These are phyloP conservation scores for Boeremia exigua DNA, from an alignment of 2,329 filamentous ascomycete species.

Conservation along the genomic window DNA sequence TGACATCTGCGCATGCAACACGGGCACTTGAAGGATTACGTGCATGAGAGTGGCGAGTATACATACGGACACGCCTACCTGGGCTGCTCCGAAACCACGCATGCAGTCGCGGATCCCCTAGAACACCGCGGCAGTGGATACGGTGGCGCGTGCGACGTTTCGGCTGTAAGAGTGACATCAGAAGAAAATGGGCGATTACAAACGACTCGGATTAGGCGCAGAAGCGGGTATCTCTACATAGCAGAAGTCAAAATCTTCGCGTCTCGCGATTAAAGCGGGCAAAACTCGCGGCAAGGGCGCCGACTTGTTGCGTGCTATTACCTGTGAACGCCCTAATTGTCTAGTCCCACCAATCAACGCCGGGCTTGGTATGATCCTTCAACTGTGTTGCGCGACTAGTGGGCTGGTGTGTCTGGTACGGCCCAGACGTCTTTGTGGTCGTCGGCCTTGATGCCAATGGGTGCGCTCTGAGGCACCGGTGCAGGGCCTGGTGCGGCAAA, in stretches of 20 bases:
- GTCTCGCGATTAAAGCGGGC: not conserved
- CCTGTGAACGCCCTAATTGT: slow-evolving; percentile 1
- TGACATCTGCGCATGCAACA: slow-evolving; percentile 1
- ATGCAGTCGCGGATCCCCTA: too few relatives aligned
- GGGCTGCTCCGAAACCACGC: too few relatives aligned
- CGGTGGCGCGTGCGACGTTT: not conserved
- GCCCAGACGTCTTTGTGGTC: slow-evolving; percentile 50
- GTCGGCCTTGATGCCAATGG: slow-evolving; percentile 9
- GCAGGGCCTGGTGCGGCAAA: slow-evolving; percentile 30
- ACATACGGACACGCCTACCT: not conserved
- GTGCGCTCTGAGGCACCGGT: not conserved
- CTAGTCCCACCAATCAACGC: slow-evolving; percentile 13
- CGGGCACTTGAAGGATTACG: not conserved
- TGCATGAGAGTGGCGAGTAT: slow-evolving; percentile 13
- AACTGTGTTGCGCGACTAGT: not conserved
- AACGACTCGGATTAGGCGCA: slow-evolving; percentile 1
- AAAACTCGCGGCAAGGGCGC: not conserved
- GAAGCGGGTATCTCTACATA: slow-evolving; percentile 18
- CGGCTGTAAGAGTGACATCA: not conserved
- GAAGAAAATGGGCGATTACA: not conserved
- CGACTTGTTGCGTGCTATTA: not conserved
- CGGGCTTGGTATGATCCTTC: not conserved
- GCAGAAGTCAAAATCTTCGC: not conserved
- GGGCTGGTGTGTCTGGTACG: slow-evolving; percentile 53
- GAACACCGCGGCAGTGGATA: too few relatives aligned